Evolutionary conservation across 208 protist genomes (phyloP).

Genomic region (Acanthamoeba quina): DNA sequence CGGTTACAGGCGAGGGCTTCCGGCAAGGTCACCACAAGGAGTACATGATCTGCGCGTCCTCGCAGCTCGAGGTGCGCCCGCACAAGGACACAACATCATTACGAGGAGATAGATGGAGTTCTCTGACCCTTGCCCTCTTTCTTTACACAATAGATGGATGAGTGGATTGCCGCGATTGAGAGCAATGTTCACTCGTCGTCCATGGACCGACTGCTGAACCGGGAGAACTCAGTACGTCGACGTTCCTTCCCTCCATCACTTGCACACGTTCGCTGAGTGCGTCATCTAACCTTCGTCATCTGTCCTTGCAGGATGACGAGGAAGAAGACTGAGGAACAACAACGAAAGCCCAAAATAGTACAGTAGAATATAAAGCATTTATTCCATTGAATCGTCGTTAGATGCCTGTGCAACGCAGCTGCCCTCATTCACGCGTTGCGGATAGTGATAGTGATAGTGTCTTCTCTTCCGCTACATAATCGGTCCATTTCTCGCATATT

Average conservation of each 20-base stretch:
- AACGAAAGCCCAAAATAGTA: too few relatives aligned
- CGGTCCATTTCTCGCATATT: too few relatives aligned
- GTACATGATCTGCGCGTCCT: conserved; percentile 81
- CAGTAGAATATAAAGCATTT: too few relatives aligned
- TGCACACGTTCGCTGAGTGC: background rate
- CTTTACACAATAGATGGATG: conserved; percentile 57
- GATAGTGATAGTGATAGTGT: too few relatives aligned
- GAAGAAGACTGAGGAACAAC: background rate
- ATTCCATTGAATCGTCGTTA: too few relatives aligned
- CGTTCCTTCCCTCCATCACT: background rate
- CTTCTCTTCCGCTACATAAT: too few relatives aligned
- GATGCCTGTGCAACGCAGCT: too few relatives aligned
- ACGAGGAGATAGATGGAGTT: background rate
- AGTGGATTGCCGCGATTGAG: conserved; percentile 81
- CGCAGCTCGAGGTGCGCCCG: conserved; percentile 18
- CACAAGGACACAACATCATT: background rate
- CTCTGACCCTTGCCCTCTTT: background rate
- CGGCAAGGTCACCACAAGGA: conserved; percentile 81
- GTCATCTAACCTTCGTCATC: too few relatives aligned
- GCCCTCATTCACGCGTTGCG: too few relatives aligned
- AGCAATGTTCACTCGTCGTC: conserved; percentile 71
- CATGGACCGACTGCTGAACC: conserved; percentile 61
- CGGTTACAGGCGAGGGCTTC: conserved; percentile 69
- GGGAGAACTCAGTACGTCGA: background rate
- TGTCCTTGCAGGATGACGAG: background rate